Conservation (phyloP, 2,329 filamentous ascomycete species). For the Coniochaeta ligniaria region DNA sequence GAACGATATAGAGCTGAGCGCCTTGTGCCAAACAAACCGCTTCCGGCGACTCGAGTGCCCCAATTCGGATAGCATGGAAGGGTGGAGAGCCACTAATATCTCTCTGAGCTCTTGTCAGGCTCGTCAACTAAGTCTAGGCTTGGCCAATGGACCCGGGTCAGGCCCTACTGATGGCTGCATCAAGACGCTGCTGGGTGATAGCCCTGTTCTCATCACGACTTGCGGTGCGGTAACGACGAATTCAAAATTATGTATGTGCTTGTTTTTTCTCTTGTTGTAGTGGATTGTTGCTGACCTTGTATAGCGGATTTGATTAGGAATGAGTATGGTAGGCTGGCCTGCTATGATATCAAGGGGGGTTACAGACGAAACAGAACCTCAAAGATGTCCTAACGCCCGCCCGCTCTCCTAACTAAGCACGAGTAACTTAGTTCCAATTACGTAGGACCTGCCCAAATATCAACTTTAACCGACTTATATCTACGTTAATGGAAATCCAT, state of each 20-base stretch:
- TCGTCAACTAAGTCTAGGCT: neutral
- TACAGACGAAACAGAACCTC: no score
- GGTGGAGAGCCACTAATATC: neutral
- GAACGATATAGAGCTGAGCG: neutral
- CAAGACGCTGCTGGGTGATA: neutral
- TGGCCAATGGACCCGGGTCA: no score
- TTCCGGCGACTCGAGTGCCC: neutral
- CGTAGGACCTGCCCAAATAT: no score
- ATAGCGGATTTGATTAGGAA: neutral
- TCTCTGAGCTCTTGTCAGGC: neutral
- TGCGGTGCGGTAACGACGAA: neutral
- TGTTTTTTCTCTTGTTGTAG: neutral
- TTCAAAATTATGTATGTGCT: neutral
- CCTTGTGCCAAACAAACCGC: neutral
- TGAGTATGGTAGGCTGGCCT: neutral
- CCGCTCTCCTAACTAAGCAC: no score
- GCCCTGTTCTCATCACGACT: neutral
- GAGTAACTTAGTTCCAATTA: no score
- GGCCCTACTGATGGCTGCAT: neutral
- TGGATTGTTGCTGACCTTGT: neutral
- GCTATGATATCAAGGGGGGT: neutral
- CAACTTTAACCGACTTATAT: no score
- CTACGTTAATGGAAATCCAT: no score
- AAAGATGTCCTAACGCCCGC: no score
- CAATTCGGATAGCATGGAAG: neutral